Evolutionary conservation across 306 rosid genomes (phyloP).

Genomic region (Vicia villosa): DNA sequence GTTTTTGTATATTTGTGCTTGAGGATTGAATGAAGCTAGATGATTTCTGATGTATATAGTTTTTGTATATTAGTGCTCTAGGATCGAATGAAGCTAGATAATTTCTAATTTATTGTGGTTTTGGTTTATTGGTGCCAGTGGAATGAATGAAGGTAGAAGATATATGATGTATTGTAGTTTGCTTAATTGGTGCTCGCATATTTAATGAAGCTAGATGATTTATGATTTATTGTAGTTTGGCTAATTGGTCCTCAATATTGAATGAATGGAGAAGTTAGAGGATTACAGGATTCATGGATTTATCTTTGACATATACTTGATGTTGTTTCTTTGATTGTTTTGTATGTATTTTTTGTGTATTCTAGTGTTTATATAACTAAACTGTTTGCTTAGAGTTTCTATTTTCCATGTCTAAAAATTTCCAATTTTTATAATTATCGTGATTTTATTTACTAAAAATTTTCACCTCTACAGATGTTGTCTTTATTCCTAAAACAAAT

Average conservation of each 20-base stretch:
- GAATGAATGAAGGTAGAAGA: too few relatives aligned
- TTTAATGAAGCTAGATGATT: background rate
- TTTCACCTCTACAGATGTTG: conserved; percentile 52
- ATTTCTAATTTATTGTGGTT: too few relatives aligned
- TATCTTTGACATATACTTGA: background rate
- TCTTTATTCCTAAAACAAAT: conserved; percentile 73
- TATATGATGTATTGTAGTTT: background rate
- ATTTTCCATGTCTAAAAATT: background rate
- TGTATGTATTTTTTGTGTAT: too few relatives aligned
- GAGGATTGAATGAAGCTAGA: background rate
- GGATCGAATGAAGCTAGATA: too few relatives aligned
- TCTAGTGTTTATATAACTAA: background rate
- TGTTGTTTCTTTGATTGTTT: background rate
- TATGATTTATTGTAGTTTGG: too few relatives aligned
- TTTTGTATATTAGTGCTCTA: background rate
- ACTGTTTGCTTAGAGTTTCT: too few relatives aligned
- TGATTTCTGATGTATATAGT: background rate
- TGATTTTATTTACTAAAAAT: background rate
- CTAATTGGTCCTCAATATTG: too few relatives aligned
- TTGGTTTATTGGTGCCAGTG: too few relatives aligned
- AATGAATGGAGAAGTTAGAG: background rate
- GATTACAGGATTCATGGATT: background rate
- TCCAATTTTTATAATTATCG: background rate
- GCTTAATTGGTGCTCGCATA: background rate
- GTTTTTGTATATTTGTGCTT: too few relatives aligned